Conservation (phyloP, 495 filamentous ascomycete species). For the Annulohypoxylon moriforme region DNA sequence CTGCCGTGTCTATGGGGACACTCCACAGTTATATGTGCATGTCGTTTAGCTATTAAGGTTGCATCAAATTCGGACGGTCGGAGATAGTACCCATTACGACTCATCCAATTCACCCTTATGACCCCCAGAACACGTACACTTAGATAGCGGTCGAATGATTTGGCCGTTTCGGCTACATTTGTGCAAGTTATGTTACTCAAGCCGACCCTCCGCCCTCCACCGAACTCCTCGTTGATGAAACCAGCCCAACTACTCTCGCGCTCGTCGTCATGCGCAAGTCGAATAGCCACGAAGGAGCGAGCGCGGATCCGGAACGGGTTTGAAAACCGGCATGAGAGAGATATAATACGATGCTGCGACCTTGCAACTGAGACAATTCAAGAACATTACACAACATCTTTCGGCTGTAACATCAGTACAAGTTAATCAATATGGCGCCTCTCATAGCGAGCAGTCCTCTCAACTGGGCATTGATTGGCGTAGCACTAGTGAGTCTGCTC, state of each 20-base stretch:
- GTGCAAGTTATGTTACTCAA: neutral
- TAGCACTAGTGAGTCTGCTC: conserved; percentile 27
- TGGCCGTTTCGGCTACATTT: conserved; percentile 8
- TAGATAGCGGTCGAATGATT: neutral
- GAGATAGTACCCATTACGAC: conserved; percentile 12
- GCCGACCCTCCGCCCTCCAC: conserved; percentile 31
- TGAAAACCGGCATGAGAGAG: conserved; percentile 19
- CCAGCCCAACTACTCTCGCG: neutral
- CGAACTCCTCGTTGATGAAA: neutral
- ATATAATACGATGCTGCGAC: neutral
- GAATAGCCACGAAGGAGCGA: conserved; percentile 14
- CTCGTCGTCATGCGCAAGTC: conserved; percentile 1
- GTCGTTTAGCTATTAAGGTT: conserved; percentile 6
- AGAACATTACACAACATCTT: neutral
- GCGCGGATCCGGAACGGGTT: neutral
- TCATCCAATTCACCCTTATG: conserved; percentile 12
- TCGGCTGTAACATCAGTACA: neutral
- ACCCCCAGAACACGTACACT: conserved; percentile 7
- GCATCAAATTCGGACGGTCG: conserved; percentile 34
- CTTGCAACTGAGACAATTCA: neutral
- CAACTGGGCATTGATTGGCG: conserved; percentile 27
- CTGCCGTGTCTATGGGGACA: neutral
- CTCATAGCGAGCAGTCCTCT: conserved; percentile 23
- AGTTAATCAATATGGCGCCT: conserved; percentile 30
- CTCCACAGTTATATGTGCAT: neutral